These are phyloP conservation scores for Nemania serpens DNA, from an alignment of 2,329 filamentous ascomycete genomes.

Conservation along the genomic window DNA sequence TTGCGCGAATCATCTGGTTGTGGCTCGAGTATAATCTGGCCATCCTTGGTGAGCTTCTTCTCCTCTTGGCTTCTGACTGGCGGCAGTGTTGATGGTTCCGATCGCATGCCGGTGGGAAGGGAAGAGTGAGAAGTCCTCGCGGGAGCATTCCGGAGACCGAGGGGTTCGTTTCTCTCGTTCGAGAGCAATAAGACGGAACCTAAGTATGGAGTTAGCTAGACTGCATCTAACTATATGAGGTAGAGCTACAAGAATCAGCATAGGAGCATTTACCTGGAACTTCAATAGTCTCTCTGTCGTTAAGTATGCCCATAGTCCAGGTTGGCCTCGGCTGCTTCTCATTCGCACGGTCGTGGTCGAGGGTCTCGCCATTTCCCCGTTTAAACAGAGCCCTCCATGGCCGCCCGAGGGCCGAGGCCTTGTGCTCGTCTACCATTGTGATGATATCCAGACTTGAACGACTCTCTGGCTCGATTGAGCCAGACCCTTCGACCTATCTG, in stretches of 20 bases:
- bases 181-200: conserved; percentile 64
- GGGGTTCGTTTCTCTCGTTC: conserved; percentile 59
- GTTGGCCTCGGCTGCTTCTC: conserved; percentile 28
- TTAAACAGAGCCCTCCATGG: conserved; percentile 30
- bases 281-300: conserved; percentile 79
- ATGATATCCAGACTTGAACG: neutral
- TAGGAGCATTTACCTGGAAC: conserved; percentile 70
- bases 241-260: neutral
- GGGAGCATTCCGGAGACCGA: conserved; percentile 62
- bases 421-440: conserved; percentile 28
- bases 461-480: neutral
- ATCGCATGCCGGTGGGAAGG: conserved; percentile 52
- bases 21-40: conserved; percentile 83
- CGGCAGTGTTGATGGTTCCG: conserved; percentile 41
- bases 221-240: neutral
- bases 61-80: conserved; percentile 41
- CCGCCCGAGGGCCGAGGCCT: conserved; percentile 22
- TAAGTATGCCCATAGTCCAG: conserved; percentile 80
- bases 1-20: conserved; percentile 91
- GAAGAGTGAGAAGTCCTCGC: conserved; percentile 64
- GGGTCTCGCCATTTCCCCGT: conserved; percentile 19
- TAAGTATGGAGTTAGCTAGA: conserved; percentile 36
- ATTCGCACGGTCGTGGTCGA: conserved; percentile 5
- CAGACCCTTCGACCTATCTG: neutral
- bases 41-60: conserved; percentile 80